Evolutionary conservation across 208 protist species (phyloP), one percentile per base, ranked within the genome.

Genomic region (Acanthamoeba divionensis): DNA sequence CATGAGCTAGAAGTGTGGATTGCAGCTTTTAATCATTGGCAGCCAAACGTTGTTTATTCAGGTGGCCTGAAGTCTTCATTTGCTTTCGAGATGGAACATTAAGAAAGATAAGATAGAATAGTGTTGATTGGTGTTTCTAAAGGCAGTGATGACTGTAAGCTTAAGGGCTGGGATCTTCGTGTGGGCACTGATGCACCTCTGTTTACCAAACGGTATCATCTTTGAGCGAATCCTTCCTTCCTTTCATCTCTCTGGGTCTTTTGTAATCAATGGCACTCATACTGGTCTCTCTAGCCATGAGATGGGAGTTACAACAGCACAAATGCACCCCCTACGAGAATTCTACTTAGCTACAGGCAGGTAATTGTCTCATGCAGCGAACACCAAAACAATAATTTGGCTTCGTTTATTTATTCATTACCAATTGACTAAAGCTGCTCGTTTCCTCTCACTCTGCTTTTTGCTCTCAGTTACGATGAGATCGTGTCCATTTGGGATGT

Each of bases 1-100:
- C 79, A 87, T 41, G 45, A 33, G 33, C 79, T 69, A 13, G 79
- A 87, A 44, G 79, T 38, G 36, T 87, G 79, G 79, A 87, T 87
- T 24, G 79, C 57, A 7, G 79, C 79, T 29, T 87, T 26, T 18
- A 45, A 87, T 7, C 57, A 87, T 45, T 87, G 79, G 79, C 48
- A 87, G 15, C 48, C 79, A 13, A 69, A 44, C 21, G 24, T 87
- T 15, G 54, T 87, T 12, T 87, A 87, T 44, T 87, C 79, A 8
- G 79, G 79, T 45, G 31, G 13, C 13, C 15, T 48, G n/a, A n/a
- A 57, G 24, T 45, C 7, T 57, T 57, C 52, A 57, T 57, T 57
- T n/a, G 18, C 18, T n/a, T 15, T 15, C 52, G 15, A 57, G 52
- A 57, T 57, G 15, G 18, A 57, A n/a, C n/a, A 24, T 24, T 15